Evolutionary conservation across 257 asterid species (phyloP), one percentile per base, ranked within the genome.

Genomic region (Ballota nigra): DNA sequence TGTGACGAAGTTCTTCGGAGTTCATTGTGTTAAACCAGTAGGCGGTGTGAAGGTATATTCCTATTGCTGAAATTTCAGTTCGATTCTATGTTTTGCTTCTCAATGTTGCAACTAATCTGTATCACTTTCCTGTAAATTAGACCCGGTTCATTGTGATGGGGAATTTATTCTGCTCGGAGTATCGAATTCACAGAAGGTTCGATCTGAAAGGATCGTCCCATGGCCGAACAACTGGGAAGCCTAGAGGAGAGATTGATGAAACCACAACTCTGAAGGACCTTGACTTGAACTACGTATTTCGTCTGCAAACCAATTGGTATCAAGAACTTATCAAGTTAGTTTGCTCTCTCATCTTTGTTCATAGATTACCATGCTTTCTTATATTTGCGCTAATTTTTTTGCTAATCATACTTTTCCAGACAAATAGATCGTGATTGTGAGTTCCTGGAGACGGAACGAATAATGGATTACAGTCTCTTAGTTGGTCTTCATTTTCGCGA

Each of bases 91-190:
- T 22, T 0, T 57, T 18, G 9, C 8, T 15, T 33, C 2, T 65
- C 1, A 34, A 47, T 11, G 5, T 1, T 38, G 19, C 43, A 20
- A 64, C 82, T 85, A 33, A 82, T 61, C 52, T 33, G n/a, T 4
- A 22, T 60, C 19, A 4, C 18, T 4, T 36, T 72, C 6, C 72
- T 73, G 9, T 41, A 8, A 51, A 28, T 56, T 51, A 95, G 99
- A 92, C 96, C 0, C 96, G 99, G 47, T 91, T 94, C 78, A 85
- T 94, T 83, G 97, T 94, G 62, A 94, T 94, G 98, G 97, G 96
- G 34, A 94, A 94, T 77, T 66, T 94, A 77, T 91, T 94, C 87
- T 91, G 98, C 85, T 89, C 98, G n/a, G 98, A 94, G 36, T 91
- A 89, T 73, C 87, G 88, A 62, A 94, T 94, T 40, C 97, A 94